These are phyloP conservation scores for Fonsecaea nubica DNA, from an alignment of 2,329 filamentous ascomycete genomes.

Conservation along the genomic window DNA sequence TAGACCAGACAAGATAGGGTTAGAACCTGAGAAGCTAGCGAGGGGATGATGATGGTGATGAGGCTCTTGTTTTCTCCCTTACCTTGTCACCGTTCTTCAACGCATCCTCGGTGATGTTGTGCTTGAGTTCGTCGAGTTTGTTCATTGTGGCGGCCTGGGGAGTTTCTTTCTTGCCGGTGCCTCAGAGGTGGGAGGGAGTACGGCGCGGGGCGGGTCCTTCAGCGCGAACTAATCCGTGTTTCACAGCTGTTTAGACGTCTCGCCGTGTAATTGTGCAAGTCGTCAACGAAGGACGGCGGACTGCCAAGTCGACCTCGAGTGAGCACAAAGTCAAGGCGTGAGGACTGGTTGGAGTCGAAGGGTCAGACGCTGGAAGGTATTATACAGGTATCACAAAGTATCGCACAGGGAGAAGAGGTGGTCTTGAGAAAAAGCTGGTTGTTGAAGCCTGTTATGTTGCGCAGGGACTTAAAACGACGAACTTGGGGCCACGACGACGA, in stretches of 20 bases:
- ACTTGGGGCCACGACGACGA: background rate
- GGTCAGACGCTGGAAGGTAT: background rate
- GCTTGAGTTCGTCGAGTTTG: constrained; percentile 34
- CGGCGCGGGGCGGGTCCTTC: background rate
- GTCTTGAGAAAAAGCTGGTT: background rate
- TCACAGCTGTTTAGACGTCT: background rate
- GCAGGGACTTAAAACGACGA: background rate
- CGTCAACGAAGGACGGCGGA: background rate
- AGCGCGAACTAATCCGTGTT: background rate
- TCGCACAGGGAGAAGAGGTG: background rate
- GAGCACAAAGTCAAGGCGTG: background rate
- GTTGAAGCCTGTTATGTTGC: background rate
- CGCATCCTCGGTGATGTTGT: constrained; percentile 39
- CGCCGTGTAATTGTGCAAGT: background rate
- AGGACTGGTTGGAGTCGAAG: background rate
- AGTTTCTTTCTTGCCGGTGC: background rate
- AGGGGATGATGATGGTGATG: background rate
- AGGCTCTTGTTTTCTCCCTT: background rate
- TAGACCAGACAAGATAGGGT: background rate
- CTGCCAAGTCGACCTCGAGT: background rate
- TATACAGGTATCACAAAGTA: too few species aligned
- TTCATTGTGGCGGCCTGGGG: constrained; percentile 26
- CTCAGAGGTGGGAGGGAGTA: constrained; percentile 5
- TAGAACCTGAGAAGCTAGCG: too few species aligned
- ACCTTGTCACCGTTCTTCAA: constrained; percentile 31